Evolutionary conservation across 2,329 filamentous ascomycete genomes (phyloP), one percentile per base, ranked within the genome.

Genomic region (Xylaria sp.): DNA sequence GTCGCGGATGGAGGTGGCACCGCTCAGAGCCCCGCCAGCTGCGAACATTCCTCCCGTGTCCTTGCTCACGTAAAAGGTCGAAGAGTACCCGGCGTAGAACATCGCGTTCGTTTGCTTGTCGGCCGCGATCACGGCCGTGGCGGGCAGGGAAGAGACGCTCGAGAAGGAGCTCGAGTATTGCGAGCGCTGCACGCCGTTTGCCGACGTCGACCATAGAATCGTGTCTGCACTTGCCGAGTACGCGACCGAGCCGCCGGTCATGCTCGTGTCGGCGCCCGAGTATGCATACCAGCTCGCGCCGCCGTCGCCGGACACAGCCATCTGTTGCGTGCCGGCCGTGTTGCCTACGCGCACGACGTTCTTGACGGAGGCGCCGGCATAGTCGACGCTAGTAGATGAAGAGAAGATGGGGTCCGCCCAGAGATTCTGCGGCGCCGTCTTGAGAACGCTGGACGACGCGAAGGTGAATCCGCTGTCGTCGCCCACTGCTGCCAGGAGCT

Each of bases 391-490:
- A 0, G 79, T 80, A 0, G 83, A 82, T 0, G 79, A 80, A 0
- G 83, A 77, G 76, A 83, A 88, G 65, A 80, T 82, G 0, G 85
- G 85, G 18, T 77, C 80, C 65, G 83, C 81, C 84, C 84, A 87
- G 1, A 79, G 79, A 1, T 79, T 80, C 12, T 80, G 72, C 0
- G 85, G 86, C 0, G 84, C 74, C 0, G 79, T 84, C 65, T 73
- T 77, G 0, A 88, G 76, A 25, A 78, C 77, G 2, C 70, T 73
- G 42, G 77, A 77, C 16, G 73, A 79, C 13, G 75, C 73, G 71
- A 84, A 86, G 0, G 84, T 85, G 73, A 86, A 88, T 0, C 86
- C 86, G 59, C 81, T 83, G 69, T 84, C 82, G 61, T 88, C 86
- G 4, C 81, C 84, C 0, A 87, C 82, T 1, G 82, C 86, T 0